Percentiles rank a stretch among this genome's conserved stretches.
These are phyloP conservation scores for Coemansia aciculifera DNA, from an alignment of 192 early-diverging fungal genomes.

Conservation along the genomic window DNA sequence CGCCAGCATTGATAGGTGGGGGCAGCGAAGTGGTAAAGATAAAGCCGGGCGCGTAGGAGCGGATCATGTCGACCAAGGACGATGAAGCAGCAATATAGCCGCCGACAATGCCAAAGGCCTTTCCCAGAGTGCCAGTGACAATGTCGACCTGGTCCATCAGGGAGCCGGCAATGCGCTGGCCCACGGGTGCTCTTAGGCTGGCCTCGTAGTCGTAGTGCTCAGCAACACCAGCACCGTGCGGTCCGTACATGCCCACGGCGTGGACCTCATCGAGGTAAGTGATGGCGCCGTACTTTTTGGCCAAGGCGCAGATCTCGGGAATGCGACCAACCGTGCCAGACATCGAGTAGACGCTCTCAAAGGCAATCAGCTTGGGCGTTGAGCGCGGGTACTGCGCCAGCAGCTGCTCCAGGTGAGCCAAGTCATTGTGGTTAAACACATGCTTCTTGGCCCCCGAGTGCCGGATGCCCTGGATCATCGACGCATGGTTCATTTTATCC, in stretches of 20 bases:
- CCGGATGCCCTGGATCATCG: slow-evolving; percentile 97
- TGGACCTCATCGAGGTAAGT: slow-evolving; percentile 98
- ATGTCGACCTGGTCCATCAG: slow-evolving; percentile 90
- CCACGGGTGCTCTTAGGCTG: slow-evolving; percentile 54
- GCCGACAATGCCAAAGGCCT: slow-evolving; percentile 96
- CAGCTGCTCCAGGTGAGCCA: slow-evolving; percentile 83
- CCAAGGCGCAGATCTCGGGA: slow-evolving; percentile 82
- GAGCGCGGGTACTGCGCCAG: slow-evolving; percentile 77
- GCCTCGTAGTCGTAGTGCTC: slow-evolving; percentile 88
- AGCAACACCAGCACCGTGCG: slow-evolving; percentile 89
- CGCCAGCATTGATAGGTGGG: slow-evolving; percentile 87
- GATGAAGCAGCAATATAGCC: slow-evolving; percentile 95
- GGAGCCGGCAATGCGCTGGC: slow-evolving; percentile 53
- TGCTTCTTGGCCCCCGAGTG: slow-evolving; percentile 85
- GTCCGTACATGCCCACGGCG: slow-evolving; percentile 99
- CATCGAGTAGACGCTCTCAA: slow-evolving; percentile 98
- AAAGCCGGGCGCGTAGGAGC: slow-evolving; percentile 97
- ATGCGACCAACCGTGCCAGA: slow-evolving; percentile 92
- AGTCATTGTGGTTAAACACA: slow-evolving; percentile 92
- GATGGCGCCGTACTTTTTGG: slow-evolving; percentile 94
- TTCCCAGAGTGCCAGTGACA: slow-evolving; percentile 94
- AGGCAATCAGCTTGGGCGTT: slow-evolving; percentile 93
- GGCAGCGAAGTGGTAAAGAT: slow-evolving; percentile 99
- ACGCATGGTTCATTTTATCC: slow-evolving; percentile 94
- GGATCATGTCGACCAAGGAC: slow-evolving; percentile 88